These are phyloP conservation scores for Apiotrichum sp. DNA, from an alignment of 1,284 basidiomycete genomes.

Conservation along the genomic window DNA sequence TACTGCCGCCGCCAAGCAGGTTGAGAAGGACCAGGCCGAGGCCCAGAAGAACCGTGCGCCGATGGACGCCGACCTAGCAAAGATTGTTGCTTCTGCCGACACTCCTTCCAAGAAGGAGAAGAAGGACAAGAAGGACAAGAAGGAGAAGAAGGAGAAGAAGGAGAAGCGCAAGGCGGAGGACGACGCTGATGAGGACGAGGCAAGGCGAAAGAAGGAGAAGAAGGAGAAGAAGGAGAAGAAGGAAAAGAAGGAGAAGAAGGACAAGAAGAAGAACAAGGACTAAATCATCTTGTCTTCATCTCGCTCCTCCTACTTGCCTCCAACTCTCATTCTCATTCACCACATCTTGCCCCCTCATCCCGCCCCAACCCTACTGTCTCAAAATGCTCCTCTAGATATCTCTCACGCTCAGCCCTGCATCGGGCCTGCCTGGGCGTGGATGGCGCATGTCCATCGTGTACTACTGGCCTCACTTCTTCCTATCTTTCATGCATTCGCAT, in stretches of 20 bases:
- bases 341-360: not conserved
- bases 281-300: not conserved
- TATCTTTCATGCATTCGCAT: constrained; percentile 13
- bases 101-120: constrained; percentile 29
- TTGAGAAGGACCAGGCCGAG: constrained; percentile 52
- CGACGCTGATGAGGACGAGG: constrained; percentile 20
- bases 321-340: not conserved
- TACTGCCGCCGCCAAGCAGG: constrained; percentile 43
- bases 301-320: not conserved
- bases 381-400: not conserved
- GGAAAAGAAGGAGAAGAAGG: constrained; percentile 18
- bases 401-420: not conserved
- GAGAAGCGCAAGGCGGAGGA: constrained; percentile 6
- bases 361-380: not conserved
- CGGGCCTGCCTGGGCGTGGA: not conserved
- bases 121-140: constrained; percentile 73
- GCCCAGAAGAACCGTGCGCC: constrained; percentile 25
- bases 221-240: constrained; percentile 28
- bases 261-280: constrained; percentile 33
- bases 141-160: constrained; percentile 58
- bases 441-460: constrained; percentile 12
- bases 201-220: constrained; percentile 36
- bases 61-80: constrained; percentile 41
- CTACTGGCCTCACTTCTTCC: constrained; percentile 13
- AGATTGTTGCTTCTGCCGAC: constrained; percentile 25